Base-by-base conservation (phyloP, 495 filamentous ascomycete species). In the Thermothielavioides terrestris region DNA sequence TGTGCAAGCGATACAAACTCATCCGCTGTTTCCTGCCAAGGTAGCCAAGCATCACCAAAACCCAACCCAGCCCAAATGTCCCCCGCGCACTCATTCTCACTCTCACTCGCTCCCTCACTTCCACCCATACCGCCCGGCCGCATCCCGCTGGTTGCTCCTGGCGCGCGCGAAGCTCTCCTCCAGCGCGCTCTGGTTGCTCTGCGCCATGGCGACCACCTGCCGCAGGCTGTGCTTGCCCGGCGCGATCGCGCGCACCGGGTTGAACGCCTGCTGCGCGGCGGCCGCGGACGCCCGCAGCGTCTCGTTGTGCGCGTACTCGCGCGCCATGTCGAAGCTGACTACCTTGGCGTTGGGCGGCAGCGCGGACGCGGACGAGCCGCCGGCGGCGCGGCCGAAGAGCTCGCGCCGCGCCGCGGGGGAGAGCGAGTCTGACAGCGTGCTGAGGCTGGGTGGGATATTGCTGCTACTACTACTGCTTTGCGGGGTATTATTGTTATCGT, bases 141-240 rank as follows among this genome's bases (percentile, higher is more conserved):
- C 88, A 54, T 94, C 88, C 52, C 76, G 63, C 84, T 80, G 60
- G 87, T 89, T 59, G 77, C 77, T 60, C 75, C 76, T 15, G 83
- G 87, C 51, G n/a, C 76, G 67, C 4, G 87, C 86, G 71, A 94
- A 96, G 60, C 82, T 85, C 63, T 96, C 89, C 64, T 95, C 88
- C 60, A 96, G 68, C 6, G 87, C 86, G 5, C 87, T 84, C 64
- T 81, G 81, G 70, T 96, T 88, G 45, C 67, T 82, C 56, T 77
- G 81, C 15, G 83, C 89, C 50, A 81, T 83, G 68, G 79, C 88
- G 56, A 96, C 85, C 64, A 96, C 71, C 69, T 94, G 88, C 58
- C 85, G 82, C 61, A 96, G 72, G 41, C 78, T 88, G 64, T 94
- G 88, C 68, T 95, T 94, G 41, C 88, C 89, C 1, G 88, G 81